These are phyloP conservation scores for Ganoderma resinaceum DNA, from an alignment of 1,284 basidiomycete genomes.

Conservation along the genomic window DNA sequence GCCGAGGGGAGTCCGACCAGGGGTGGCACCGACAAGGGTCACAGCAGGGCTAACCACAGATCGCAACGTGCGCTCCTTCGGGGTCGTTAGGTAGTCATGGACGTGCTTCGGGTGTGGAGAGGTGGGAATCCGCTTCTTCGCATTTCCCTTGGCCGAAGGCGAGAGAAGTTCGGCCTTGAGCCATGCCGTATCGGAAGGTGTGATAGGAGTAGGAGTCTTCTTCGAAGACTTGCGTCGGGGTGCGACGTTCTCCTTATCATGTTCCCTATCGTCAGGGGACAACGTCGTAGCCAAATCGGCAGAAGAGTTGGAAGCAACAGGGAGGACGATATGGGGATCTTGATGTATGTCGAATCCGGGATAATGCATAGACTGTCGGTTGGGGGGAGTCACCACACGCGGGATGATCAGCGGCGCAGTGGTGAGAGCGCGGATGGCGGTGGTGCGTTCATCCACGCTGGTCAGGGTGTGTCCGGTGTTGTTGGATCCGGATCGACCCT, in stretches of 20 bases:
- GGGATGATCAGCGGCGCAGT: slow-evolving; percentile 42
- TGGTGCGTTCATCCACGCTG: slow-evolving; percentile 3
- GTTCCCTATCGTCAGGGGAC: slow-evolving; percentile 43
- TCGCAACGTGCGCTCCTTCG: slow-evolving; percentile 17
- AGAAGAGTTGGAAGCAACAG: slow-evolving; percentile 20
- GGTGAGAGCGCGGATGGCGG: slow-evolving; percentile 36
- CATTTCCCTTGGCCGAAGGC: slow-evolving; percentile 15
- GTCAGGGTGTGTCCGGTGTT: slow-evolving; percentile 8
- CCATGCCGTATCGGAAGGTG: slow-evolving; percentile 26
- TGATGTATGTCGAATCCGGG: slow-evolving; percentile 73
- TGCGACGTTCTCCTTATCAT: slow-evolving; percentile 62
- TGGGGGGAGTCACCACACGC: slow-evolving; percentile 52
- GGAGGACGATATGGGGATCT: slow-evolving; percentile 53
- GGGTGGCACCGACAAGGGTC: slow-evolving; percentile 18
- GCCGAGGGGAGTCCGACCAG: slow-evolving; percentile 26
- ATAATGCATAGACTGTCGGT: slow-evolving; percentile 71
- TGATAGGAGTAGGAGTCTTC: slow-evolving; percentile 15
- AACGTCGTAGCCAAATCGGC: slow-evolving; percentile 17
- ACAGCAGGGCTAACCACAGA: slow-evolving; percentile 12
- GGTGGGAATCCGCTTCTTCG: slow-evolving; percentile 17
- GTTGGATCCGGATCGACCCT: background rate
- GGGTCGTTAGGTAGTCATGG: slow-evolving; percentile 26
- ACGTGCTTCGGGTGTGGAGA: slow-evolving; percentile 31
- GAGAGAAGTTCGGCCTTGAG: slow-evolving; percentile 29
- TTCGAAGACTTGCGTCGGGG: slow-evolving; percentile 29